These are phyloP conservation scores for Coemansia sp. DNA, from an alignment of 192 early-diverging fungal species.

Conservation along the genomic window DNA sequence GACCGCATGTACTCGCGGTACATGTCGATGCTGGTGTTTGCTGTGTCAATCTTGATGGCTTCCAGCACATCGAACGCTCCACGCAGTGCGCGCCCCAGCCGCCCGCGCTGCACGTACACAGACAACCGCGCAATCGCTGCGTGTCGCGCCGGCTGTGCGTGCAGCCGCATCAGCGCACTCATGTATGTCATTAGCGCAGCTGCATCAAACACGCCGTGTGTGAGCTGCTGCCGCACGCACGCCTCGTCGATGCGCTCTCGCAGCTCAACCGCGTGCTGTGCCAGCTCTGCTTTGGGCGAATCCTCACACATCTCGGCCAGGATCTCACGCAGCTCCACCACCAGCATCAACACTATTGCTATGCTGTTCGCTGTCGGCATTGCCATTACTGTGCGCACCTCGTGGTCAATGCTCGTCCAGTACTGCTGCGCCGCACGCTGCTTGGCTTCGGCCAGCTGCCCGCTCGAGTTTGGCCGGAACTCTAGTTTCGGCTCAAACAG, in stretches of 20 bases:
- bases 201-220: constrained; percentile 67
- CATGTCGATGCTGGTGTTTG: constrained; percentile 65
- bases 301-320: constrained; percentile 58
- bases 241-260: constrained; percentile 59
- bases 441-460: constrained; percentile 65
- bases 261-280: constrained; percentile 41
- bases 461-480: constrained; percentile 84
- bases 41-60: constrained; percentile 61
- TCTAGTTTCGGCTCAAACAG: constrained; percentile 85
- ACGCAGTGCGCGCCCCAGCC: constrained; percentile 64
- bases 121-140: constrained; percentile 64
- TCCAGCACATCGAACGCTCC: constrained; percentile 67
- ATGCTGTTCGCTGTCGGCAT: constrained; percentile 6
- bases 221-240: constrained; percentile 62
- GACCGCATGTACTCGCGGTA: constrained; percentile 69
- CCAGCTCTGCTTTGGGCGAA: constrained; percentile 33
- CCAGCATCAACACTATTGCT: constrained; percentile 59
- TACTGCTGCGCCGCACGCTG: constrained; percentile 63
- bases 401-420: constrained; percentile 68
- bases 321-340: constrained; percentile 77
- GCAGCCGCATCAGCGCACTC: constrained; percentile 59
- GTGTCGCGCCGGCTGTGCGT: constrained; percentile 70
- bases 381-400: constrained; percentile 33
- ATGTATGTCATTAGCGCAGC: constrained; percentile 61
- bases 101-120: constrained; percentile 57